Percentiles rank a stretch among this genome's conserved stretches.
Conservation (phyloP, 352 stramenopile genomes). For the Phytophthora syringae region DNA sequence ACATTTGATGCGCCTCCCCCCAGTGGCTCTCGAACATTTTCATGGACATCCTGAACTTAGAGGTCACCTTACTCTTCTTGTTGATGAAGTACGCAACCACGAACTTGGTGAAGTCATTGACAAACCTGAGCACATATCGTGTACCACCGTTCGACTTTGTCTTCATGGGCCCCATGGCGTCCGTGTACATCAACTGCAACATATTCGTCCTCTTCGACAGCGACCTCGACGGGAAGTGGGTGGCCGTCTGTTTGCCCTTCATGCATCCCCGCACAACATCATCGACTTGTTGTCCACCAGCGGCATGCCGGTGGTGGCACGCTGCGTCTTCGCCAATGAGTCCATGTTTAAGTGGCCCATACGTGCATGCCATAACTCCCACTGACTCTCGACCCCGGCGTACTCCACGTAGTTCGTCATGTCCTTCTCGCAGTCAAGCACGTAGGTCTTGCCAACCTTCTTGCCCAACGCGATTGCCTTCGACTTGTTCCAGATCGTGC, state of each 20-base stretch:
- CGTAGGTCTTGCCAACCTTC: conserved; percentile 13
- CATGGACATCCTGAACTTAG: conserved; percentile 15
- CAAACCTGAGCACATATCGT: conserved; percentile 9
- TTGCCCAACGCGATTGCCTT: not conserved
- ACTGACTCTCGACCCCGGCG: not conserved
- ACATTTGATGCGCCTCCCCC: conserved; percentile 16
- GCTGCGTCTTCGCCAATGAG: conserved; percentile 9
- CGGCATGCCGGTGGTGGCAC: conserved; percentile 7
- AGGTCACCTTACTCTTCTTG: conserved; percentile 16
- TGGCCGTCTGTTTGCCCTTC: conserved; percentile 18
- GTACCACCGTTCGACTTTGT: conserved; percentile 16
- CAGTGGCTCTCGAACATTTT: conserved; percentile 30
- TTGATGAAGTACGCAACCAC: conserved; percentile 24
- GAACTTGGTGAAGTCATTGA: conserved; percentile 20
- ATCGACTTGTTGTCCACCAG: not conserved
- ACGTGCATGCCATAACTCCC: conserved; percentile 29
- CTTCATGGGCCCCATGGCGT: conserved; percentile 16
- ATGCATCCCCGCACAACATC: conserved; percentile 18
- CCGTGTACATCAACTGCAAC: conserved; percentile 5
- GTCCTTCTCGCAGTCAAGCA: conserved; percentile 14
- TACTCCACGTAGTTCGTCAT: conserved; percentile 11
- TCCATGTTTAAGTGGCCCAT: conserved; percentile 16
- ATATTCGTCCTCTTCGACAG: conserved; percentile 1
- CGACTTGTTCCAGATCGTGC: not conserved
- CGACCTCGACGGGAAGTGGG: not conserved